Percentiles rank a stretch among this genome's conserved stretches.
Evolutionary conservation across 2,329 filamentous ascomycete species (phyloP).

Genomic region (Tolypocladium nubicola): DNA sequence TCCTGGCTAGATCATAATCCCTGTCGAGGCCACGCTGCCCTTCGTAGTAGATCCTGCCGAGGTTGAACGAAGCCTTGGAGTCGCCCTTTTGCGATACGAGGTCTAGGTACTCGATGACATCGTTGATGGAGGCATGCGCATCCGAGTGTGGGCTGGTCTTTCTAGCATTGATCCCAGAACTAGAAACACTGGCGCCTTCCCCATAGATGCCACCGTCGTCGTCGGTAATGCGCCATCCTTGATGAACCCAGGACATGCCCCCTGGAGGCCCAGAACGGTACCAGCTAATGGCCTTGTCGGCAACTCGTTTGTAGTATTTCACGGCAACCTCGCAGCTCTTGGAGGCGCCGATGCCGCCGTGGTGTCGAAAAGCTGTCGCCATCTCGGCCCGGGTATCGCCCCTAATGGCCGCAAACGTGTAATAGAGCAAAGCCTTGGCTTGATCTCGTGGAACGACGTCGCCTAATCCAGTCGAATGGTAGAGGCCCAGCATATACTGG

Average conservation of each 20-base stretch:
- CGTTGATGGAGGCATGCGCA: constrained; percentile 76
- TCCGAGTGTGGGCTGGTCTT: constrained; percentile 65
- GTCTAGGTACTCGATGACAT: constrained; percentile 90
- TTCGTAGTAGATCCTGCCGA: constrained; percentile 82
- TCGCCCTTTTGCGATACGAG: constrained; percentile 85
- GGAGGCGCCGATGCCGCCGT: constrained; percentile 73
- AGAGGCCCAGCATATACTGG: constrained; percentile 90
- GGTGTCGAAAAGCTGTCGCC: constrained; percentile 81
- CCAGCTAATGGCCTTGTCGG: constrained; percentile 84
- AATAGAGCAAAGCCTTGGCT: constrained; percentile 84
- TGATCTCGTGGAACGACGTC: constrained; percentile 74
- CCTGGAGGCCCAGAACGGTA: constrained; percentile 85
- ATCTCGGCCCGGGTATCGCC: constrained; percentile 84
- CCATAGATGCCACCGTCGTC: constrained; percentile 89
- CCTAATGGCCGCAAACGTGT: constrained; percentile 81
- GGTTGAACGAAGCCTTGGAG: constrained; percentile 73
- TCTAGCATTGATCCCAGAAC: constrained; percentile 73
- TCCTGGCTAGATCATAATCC: constrained; percentile 63
- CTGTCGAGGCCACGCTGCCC: constrained; percentile 65
- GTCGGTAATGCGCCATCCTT: constrained; percentile 80
- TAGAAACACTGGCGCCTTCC: constrained; percentile 84
- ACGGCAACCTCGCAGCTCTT: constrained; percentile 78
- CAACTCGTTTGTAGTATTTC: constrained; percentile 84
- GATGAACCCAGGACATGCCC: constrained; percentile 64
- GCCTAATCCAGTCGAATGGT: constrained; percentile 89